These are phyloP conservation scores for Wallacemonas collosoma DNA, from an alignment of 208 protist genomes.

Conservation along the genomic window DNA sequence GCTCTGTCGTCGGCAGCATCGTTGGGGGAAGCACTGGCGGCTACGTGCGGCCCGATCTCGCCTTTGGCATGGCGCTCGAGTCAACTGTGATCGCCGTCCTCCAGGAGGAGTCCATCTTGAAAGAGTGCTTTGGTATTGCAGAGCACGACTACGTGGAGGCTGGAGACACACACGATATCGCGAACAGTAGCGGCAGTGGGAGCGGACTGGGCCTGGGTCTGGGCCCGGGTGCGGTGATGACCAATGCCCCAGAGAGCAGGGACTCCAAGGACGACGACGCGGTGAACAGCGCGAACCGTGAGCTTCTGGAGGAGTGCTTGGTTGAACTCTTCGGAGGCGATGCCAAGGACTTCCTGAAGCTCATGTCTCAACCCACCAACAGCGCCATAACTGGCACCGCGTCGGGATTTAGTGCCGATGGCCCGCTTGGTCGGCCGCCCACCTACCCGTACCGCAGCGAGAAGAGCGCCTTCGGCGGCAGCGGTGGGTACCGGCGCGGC, in stretches of 20 bases:
- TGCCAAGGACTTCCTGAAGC: constrained; percentile 20
- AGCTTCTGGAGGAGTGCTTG: constrained; percentile 60
- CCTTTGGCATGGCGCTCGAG: constrained; percentile 80
- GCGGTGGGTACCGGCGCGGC: constrained; percentile 14
- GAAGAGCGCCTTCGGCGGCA: background rate
- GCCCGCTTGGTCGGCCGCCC: constrained; percentile 9
- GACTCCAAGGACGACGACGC: background rate
- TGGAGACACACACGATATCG: background rate
- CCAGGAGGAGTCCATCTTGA: constrained; percentile 71
- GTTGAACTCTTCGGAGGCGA: constrained; percentile 78
- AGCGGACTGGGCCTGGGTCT: background rate
- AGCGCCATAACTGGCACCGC: background rate
- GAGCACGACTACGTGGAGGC: constrained; percentile 30
- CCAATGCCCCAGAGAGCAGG: background rate
- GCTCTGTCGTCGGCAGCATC: constrained; percentile 36
- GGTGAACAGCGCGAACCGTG: constrained; percentile 18
- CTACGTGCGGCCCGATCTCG: constrained; percentile 72
- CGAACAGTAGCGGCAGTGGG: background rate
- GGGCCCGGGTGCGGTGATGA: background rate
- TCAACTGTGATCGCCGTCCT: constrained; percentile 56
- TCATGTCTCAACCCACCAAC: constrained; percentile 4
- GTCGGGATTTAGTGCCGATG: background rate
- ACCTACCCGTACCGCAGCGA: constrained; percentile 24
- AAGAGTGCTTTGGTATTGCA: constrained; percentile 64
- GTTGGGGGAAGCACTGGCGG: constrained; percentile 36